Evolutionary conservation across 257 asterid species (phyloP), one percentile per base, ranked within the genome.

Genomic region (Knoxia roxburghii): DNA sequence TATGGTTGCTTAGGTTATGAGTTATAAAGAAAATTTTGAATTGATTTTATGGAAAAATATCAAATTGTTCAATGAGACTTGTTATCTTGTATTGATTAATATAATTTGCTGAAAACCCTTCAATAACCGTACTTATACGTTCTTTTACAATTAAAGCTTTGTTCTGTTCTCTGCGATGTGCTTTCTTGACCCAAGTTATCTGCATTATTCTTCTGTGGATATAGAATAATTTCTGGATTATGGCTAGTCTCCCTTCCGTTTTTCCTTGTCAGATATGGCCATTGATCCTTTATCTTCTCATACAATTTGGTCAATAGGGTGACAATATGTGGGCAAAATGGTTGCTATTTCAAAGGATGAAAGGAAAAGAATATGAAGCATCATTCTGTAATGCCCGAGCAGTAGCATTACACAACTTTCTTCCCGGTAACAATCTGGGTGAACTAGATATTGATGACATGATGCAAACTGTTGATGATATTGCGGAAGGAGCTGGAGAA

Each of bases 401-500:
- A 56, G 85, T 94, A 80, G 84, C 86, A 73, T 80, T 87, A 26
- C 85, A 80, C 61, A 87, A 89, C 79, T 65, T 85, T 72, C 78
- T 77, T 77, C 83, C 87, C 12, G 87, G 95, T 71, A 86, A 78
- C 77, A 86, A 81, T 71, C 74, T 86, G 65, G 73, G 82, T 74
- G 77, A 67, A 73, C 59, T 80, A 83, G 96, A 82, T 78, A 76
- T 83, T 45, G 90, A 79, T 75, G 88, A 79, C 77, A 79, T 86
- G 81, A 84, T 94, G 72, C 83, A 74, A 73, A 88, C 94, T 57
- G 97, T 94, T 77, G 99, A 94, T 76, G 99, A 94, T 81, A 90
- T 94, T 57, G 99, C 99, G 7, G 99, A 94, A 85, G 95, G 95
- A 80, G 95, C 96, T 50, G 96, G 99, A 72, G 99, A 90, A 84